Percentiles rank a stretch among this genome's conserved stretches.
Evolutionary conservation across 2,329 filamentous ascomycete genomes (phyloP).

Genomic region (Trichophyton schoenleinii): DNA sequence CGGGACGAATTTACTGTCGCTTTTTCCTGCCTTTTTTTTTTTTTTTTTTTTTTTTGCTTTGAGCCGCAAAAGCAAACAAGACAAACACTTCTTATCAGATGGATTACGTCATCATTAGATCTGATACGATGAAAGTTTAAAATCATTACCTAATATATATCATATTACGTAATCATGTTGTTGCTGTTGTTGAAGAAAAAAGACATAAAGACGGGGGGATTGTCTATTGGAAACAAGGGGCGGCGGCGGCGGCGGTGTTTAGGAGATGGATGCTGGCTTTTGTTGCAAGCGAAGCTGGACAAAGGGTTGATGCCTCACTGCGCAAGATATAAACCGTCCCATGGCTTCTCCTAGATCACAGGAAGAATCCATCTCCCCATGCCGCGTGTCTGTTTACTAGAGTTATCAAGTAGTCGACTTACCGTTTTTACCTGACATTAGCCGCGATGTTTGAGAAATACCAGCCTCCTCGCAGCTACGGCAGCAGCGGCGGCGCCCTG

Average conservation of each 20-base stretch:
- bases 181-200: background rate
- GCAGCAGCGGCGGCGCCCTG: conserved; percentile 14
- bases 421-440: background rate
- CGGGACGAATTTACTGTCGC: too few species aligned
- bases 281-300: background rate
- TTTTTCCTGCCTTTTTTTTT: background rate
- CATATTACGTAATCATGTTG: too few species aligned
- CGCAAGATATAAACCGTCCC: background rate
- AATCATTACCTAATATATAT: too few species aligned
- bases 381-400: background rate
- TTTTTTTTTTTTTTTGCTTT: background rate
- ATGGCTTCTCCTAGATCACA: background rate
- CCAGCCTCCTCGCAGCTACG: background rate
- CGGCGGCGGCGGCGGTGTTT: too few species aligned
- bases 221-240: too few species aligned
- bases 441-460: background rate
- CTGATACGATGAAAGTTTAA: background rate
- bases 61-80: conserved; percentile 1
- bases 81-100: background rate
- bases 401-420: background rate
- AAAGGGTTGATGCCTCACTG: background rate
- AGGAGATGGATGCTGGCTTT: background rate
- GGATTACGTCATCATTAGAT: background rate
- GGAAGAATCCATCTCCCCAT: background rate
- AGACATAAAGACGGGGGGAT: background rate